Evolutionary conservation across 208 protist genomes (phyloP).

Genomic region (Trypanosoma avium): DNA sequence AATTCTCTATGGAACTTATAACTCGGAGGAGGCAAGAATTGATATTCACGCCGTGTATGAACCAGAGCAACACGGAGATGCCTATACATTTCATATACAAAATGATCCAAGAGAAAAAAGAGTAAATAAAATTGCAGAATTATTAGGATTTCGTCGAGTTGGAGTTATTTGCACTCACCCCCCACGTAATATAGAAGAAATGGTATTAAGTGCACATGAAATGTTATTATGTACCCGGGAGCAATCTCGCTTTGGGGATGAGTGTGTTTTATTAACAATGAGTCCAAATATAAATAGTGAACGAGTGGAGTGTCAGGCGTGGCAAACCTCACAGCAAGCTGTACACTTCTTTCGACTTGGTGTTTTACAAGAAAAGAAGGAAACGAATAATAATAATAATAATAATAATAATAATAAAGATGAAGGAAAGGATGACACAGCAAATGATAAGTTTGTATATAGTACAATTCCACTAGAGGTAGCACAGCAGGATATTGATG

Average conservation of each 20-base stretch:
- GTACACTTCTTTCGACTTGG: constrained; percentile 81
- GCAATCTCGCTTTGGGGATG: constrained; percentile 84
- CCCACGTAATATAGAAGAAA: constrained; percentile 40
- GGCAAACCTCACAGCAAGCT: constrained; percentile 88
- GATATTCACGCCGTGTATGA: constrained; percentile 89
- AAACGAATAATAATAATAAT: constrained; percentile 5
- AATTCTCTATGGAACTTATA: constrained; percentile 81
- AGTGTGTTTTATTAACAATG: constrained; percentile 86
- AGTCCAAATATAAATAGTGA: constrained; percentile 37
- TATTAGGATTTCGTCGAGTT: constrained; percentile 74
- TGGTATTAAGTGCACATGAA: constrained; percentile 52
- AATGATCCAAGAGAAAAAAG: constrained; percentile 37
- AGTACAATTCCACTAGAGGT: constrained; percentile 70
- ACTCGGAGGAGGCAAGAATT: constrained; percentile 32
- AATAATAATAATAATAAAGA: constrained; percentile 5
- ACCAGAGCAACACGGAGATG: constrained; percentile 75
- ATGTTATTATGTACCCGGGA: constrained; percentile 78
- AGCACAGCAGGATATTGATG: constrained; percentile 71
- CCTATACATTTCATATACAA: constrained; percentile 44
- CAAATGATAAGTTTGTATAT: constrained; percentile 43
- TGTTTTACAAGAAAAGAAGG: constrained; percentile 48
- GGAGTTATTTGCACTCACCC: constrained; percentile 83
- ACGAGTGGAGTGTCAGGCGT: constrained; percentile 69
- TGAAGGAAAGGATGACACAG: constrained; percentile 18
- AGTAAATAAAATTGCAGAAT: constrained; percentile 61